These are phyloP conservation scores for Crithidia expoeki DNA, from an alignment of 208 protist species.

Conservation along the genomic window DNA sequence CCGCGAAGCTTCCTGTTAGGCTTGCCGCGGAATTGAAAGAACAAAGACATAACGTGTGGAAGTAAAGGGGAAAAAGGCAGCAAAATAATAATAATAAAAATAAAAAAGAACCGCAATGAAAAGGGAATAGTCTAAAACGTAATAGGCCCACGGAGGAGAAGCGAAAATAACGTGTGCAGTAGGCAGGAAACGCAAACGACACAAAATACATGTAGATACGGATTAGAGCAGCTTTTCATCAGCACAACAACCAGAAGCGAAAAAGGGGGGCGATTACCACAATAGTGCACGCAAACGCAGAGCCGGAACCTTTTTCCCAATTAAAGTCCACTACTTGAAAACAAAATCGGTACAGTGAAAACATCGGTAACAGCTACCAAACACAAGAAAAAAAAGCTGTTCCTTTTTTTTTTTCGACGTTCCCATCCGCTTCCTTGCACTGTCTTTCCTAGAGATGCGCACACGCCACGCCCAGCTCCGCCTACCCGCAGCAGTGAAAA, in stretches of 20 bases:
- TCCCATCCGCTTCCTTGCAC: not conserved
- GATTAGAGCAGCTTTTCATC: too few relatives aligned
- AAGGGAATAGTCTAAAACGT: not conserved
- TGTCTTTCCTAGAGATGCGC: not conserved
- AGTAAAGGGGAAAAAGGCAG: slow-evolving; percentile 6
- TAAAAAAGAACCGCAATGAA: slow-evolving; percentile 10
- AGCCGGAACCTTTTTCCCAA: too few relatives aligned
- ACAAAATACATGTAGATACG: too few relatives aligned
- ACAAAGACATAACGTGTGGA: not conserved
- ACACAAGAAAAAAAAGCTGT: too few relatives aligned
- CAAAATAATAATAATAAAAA: slow-evolving; percentile 1
- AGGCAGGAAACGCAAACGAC: not conserved
- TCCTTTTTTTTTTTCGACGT: not conserved
- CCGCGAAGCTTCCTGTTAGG: too few relatives aligned
- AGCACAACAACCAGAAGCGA: not conserved
- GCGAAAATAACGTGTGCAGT: not conserved
- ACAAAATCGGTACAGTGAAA: too few relatives aligned
- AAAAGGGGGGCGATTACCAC: not conserved
- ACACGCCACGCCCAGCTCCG: not conserved
- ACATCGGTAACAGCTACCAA: too few relatives aligned
- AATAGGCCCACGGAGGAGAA: not conserved
- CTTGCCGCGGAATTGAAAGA: not conserved
- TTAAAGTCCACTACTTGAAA: too few relatives aligned
- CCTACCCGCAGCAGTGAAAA: not conserved
- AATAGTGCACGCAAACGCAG: too few relatives aligned